phyloP scores from a whole-genome alignment of 2,329 filamentous ascomycete species.

The Penicillium sp. region DNA sequence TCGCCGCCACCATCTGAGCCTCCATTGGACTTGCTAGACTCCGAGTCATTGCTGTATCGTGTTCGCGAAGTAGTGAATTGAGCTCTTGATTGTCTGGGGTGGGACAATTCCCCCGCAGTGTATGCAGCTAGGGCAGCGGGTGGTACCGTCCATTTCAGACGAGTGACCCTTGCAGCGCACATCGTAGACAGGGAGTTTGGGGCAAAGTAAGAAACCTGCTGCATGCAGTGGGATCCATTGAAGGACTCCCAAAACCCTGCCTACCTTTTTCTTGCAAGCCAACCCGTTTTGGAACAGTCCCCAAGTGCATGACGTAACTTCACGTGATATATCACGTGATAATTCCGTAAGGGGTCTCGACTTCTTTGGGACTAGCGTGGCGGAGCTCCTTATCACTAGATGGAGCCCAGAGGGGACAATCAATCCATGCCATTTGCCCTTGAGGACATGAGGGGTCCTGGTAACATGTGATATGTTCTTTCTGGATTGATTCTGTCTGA shows the following conservation, averaged over 20 bases:
- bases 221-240: slow-evolving; percentile 22
- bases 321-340: not conserved
- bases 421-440: not conserved
- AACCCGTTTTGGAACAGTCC: not conserved
- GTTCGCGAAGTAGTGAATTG: slow-evolving; percentile 24
- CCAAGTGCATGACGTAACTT: slow-evolving; percentile 22
- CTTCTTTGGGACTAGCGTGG: slow-evolving; percentile 22
- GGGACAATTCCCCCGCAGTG: slow-evolving; percentile 26
- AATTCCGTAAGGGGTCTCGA: not conserved
- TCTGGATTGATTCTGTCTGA: slow-evolving; percentile 17
- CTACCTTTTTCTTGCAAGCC: slow-evolving; percentile 7
- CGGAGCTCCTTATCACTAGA: slow-evolving; percentile 19
- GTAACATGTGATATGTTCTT: slow-evolving; percentile 20
- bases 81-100: slow-evolving; percentile 23
- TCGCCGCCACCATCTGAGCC: slow-evolving; percentile 4
- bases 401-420: slow-evolving; percentile 7
- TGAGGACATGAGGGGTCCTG: slow-evolving; percentile 2
- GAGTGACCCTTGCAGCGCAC: slow-evolving; percentile 34
- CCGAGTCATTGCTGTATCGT: slow-evolving; percentile 12
- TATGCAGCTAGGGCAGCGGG: slow-evolving; percentile 34
- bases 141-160: slow-evolving; percentile 38
- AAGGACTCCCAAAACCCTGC: slow-evolving; percentile 18
- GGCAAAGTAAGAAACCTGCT: slow-evolving; percentile 11
- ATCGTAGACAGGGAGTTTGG: slow-evolving; percentile 28
- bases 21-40: slow-evolving; percentile 1